Evolutionary conservation across 2,329 filamentous ascomycete genomes (phyloP).

Genomic region (Botrytis hyacinthi): DNA sequence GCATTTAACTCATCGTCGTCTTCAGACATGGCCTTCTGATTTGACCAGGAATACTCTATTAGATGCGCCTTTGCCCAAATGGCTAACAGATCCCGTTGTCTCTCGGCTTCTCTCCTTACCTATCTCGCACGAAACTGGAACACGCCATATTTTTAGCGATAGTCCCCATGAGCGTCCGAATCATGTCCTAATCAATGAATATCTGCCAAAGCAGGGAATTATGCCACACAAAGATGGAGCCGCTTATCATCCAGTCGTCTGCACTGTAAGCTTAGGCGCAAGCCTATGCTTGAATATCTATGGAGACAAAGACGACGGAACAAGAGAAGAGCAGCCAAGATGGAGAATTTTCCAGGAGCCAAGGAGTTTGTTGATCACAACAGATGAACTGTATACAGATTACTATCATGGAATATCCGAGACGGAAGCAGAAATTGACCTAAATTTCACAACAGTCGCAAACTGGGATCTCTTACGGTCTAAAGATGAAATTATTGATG

Average conservation of each 20-base stretch:
- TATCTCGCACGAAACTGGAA: constrained; percentile 36
- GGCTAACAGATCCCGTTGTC: constrained; percentile 70
- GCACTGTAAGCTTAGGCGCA: constrained; percentile 81
- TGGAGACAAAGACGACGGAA: constrained; percentile 59
- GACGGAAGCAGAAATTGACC: constrained; percentile 61
- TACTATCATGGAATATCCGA: constrained; percentile 75
- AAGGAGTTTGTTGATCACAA: constrained; percentile 74
- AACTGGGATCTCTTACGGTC: constrained; percentile 70
- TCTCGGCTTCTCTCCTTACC: constrained; percentile 55
- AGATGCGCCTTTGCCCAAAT: constrained; percentile 68
- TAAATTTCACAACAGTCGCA: constrained; percentile 60
- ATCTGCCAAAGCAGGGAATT: constrained; percentile 83
- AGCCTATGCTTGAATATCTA: constrained; percentile 77
- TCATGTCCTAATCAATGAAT: constrained; percentile 93
- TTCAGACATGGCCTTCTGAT: constrained; percentile 87
- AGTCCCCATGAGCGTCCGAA: constrained; percentile 79
- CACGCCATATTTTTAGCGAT: constrained; percentile 50
- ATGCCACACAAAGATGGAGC: constrained; percentile 94
- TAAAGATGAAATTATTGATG: constrained; percentile 46
- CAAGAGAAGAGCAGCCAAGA: constrained; percentile 50
- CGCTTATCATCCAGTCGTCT: constrained; percentile 84
- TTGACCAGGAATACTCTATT: constrained; percentile 77
- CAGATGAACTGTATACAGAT: constrained; percentile 63
- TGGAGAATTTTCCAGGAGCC: constrained; percentile 77
- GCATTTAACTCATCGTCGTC: constrained; percentile 78